Evolutionary conservation across 2,329 filamentous ascomycete genomes (phyloP).

Genomic region (Aspergillus sp.): DNA sequence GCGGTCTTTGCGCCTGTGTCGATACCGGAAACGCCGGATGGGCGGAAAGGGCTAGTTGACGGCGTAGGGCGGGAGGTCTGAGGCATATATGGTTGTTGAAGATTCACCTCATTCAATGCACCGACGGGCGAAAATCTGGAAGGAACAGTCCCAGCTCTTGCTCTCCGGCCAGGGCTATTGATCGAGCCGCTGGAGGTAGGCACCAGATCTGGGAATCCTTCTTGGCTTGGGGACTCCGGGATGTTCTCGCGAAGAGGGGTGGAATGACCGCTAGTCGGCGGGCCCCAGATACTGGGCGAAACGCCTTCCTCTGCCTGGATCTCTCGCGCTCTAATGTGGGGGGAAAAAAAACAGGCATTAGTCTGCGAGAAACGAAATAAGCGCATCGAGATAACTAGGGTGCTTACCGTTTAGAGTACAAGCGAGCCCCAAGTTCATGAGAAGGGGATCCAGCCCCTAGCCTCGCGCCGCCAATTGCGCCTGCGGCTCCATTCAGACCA

Average conservation of each 20-base stretch:
- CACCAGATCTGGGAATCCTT: slow-evolving; percentile 90
- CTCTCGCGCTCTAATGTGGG: slow-evolving; percentile 72
- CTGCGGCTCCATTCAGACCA: slow-evolving; percentile 56
- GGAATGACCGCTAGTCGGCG: slow-evolving; percentile 93
- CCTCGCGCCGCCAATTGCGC: slow-evolving; percentile 60
- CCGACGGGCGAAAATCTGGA: slow-evolving; percentile 85
- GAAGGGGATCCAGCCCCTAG: slow-evolving; percentile 95
- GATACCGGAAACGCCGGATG: slow-evolving; percentile 48
- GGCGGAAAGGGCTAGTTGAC: slow-evolving; percentile 83
- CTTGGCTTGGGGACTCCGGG: slow-evolving; percentile 86
- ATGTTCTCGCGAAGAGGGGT: slow-evolving; percentile 96
- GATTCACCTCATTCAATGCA: slow-evolving; percentile 58
- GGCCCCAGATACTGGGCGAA: slow-evolving; percentile 79
- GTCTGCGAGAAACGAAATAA: slow-evolving; percentile 1
- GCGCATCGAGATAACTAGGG: background rate
- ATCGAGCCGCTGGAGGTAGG: slow-evolving; percentile 67
- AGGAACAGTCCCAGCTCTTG: slow-evolving; percentile 92
- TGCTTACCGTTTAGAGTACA: slow-evolving; percentile 90
- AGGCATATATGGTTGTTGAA: slow-evolving; percentile 62
- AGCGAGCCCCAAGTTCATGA: slow-evolving; percentile 78
- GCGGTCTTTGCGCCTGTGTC: slow-evolving; percentile 44
- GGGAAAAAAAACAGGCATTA: slow-evolving; percentile 10
- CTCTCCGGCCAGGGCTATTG: slow-evolving; percentile 70
- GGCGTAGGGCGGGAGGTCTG: slow-evolving; percentile 85
- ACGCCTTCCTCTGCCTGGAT: slow-evolving; percentile 96